These are phyloP conservation scores for Amauroascus niger DNA, from an alignment of 2,329 filamentous ascomycete species.

Conservation along the genomic window DNA sequence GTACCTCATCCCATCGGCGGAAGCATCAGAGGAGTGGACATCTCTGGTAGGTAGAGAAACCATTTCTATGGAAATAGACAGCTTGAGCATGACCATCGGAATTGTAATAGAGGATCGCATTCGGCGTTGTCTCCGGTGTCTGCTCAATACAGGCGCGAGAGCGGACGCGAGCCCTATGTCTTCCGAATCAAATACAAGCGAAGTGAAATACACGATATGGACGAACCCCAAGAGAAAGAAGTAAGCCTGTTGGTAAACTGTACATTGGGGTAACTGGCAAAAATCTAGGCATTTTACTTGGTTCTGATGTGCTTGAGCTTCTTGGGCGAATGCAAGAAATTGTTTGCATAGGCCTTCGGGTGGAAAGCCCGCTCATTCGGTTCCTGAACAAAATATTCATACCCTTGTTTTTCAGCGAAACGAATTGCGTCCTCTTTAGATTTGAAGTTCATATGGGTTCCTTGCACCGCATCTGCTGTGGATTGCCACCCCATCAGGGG, in stretches of 20 bases:
- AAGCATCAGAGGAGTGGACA: no score
- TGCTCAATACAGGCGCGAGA: no score
- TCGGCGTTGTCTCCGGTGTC: no score
- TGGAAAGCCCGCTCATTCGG: constrained; percentile 77
- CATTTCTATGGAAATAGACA: no score
- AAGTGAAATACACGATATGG: no score
- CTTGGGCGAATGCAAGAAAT: constrained; percentile 75
- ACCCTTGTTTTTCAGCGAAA: constrained; percentile 97
- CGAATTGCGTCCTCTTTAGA: constrained; percentile 86
- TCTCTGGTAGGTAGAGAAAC: no score
- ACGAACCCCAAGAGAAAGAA: no score
- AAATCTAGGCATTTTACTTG: constrained; percentile 47
- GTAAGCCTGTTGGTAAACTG: neutral
- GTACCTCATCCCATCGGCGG: no score
- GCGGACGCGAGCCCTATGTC: neutral
- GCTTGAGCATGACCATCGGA: no score
- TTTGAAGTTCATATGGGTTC: constrained; percentile 81
- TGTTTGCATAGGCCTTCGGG: constrained; percentile 93
- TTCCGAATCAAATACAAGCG: no score
- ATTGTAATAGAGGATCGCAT: no score
- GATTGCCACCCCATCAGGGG: constrained; percentile 98
- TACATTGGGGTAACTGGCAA: neutral
- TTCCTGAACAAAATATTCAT: constrained; percentile 98
- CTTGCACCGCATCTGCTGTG: constrained; percentile 88
- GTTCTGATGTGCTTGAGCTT: constrained; percentile 82